Evolutionary conservation across 352 stramenopile genomes (phyloP).

Genomic region (Phytophthora idaei): DNA sequence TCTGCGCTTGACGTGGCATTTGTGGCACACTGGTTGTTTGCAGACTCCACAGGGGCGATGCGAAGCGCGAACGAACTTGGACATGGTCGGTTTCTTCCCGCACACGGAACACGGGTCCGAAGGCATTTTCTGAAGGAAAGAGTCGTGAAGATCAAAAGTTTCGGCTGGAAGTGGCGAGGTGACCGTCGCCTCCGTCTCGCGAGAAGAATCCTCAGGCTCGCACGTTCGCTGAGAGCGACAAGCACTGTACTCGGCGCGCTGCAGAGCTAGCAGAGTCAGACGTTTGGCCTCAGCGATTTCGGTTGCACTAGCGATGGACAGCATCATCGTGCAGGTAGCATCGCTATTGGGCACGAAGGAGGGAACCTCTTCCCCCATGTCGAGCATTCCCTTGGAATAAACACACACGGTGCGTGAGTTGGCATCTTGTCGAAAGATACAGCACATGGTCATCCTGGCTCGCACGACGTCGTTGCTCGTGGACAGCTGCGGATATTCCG

Average conservation of each 20-base stretch:
- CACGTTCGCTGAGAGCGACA: slow-evolving; percentile 6
- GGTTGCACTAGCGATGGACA: slow-evolving; percentile 19
- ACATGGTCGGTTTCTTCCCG: slow-evolving; percentile 24
- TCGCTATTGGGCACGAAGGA: slow-evolving; percentile 23
- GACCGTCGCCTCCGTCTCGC: slow-evolving; percentile 21
- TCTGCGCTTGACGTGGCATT: slow-evolving; percentile 44
- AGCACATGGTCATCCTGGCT: slow-evolving; percentile 35
- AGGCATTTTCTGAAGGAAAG: slow-evolving; percentile 18
- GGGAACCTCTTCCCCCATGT: slow-evolving; percentile 16
- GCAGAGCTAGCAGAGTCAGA: slow-evolving; percentile 28
- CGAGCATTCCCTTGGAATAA: slow-evolving; percentile 30
- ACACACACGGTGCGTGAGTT: slow-evolving; percentile 25
- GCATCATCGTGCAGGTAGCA: slow-evolving; percentile 20
- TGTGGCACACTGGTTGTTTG: slow-evolving; percentile 32
- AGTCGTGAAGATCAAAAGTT: not conserved
- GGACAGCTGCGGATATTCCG: slow-evolving; percentile 35
- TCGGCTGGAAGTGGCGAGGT: slow-evolving; percentile 1
- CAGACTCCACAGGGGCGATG: slow-evolving; percentile 38
- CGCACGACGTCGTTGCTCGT: slow-evolving; percentile 23
- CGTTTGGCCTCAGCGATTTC: slow-evolving; percentile 35
- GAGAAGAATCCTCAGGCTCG: slow-evolving; percentile 11
- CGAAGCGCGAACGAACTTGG: slow-evolving; percentile 19
- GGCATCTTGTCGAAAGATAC: slow-evolving; percentile 30
- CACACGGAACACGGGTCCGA: slow-evolving; percentile 23
- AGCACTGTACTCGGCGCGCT: slow-evolving; percentile 12